Base-by-base conservation (phyloP, 768 basidiomycete genomes). In the Tricholoma terreum region DNA sequence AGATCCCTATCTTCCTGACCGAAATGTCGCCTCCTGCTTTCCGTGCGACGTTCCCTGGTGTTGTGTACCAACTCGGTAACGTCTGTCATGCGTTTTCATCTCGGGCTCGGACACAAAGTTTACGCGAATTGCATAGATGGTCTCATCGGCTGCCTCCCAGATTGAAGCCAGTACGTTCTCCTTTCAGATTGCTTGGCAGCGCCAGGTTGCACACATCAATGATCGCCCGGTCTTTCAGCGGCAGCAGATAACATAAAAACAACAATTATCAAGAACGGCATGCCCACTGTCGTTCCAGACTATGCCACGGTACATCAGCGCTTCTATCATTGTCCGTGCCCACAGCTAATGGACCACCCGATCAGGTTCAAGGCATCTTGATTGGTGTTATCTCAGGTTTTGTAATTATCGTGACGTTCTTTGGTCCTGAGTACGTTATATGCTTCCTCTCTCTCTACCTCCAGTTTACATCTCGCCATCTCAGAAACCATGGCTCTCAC, bases 1-100 rank as follows among this genome's bases (percentile, higher is more conserved):
- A 80, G 78, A 77, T 81, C 57, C 91, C 92, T 3, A 88, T 94
- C 63, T 89, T 87, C 69, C 78, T 94, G 21, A 79, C 84, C 6
- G 93, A 96, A 71, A 78, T 92, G 71, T 89, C 89, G 0, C 93
- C 93, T 2, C 87, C 90, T 8, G 92, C 90, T 0, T 94, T 93
- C 81, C 80, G 93, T 56, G 89, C 91, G 4, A 87, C 88, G 1
- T 94, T 92, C 77, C 88, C 89, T 42, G 92, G 92, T 58, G 82
- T 91, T 1, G 84, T 87, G 4, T 94, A 92, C 73, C 92, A 93
- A 63, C 64, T 92, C 31, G 90, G 92, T 43, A 92, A 90, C 72
- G 77, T 78, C 54, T n/a, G 74, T 80, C 71, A 6, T 33, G 19
- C 34, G n/a, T 10, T 14, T 19, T 58, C 52, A 31, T 35, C 30